Base-by-base conservation (phyloP, 805 yeast species). In the Pichia thaimueangensis region DNA sequence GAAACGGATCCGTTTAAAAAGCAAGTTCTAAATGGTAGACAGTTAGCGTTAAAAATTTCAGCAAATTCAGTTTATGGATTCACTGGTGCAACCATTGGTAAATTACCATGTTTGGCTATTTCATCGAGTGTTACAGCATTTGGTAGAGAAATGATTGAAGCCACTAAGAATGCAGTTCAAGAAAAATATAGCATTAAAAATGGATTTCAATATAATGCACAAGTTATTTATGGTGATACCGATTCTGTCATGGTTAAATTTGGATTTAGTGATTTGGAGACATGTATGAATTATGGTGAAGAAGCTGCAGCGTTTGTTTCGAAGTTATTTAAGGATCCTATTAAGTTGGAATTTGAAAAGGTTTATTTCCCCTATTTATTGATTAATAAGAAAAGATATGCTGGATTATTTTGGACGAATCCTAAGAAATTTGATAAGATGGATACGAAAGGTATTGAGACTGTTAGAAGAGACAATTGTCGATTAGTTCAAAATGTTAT, bases 231-330 rank as follows among this genome's bases (percentile, higher is more conserved):
- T 59, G 99, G 99, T 70, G 99, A 93, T 64, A 93, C 99, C 0
- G 99, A 93, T 73, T 94, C 98, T 8, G 99, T 93, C 15, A 94
- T 93, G 98, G 96, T 93, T 34, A 89, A 87, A 58, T 93, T 93
- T 67, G 99, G 99, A 2, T 77, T 80, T 25, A 68, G 70, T 9
- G 95, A 87, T 56, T 62, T 91, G 48, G 80, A 71, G 42, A 83
- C 83, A 24, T 86, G 96, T 51, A 94, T 93, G 98, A 71, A 74
- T 41, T 59, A 88, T 43, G 99, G 98, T 6, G 84, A 88, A 54
- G 95, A 91, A 55, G 98, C 97, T 0, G 99, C 99, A 0, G 84
- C 70, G 8, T 78, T 63, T 47, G 97, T 93, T 2, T 88, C 97
- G 0, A 72, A 79, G 1, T 69, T 74, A 43, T 93, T 93, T 63